These are phyloP conservation scores for Arthroderma sp. DNA, from an alignment of 2,329 filamentous ascomycete species.

Conservation along the genomic window DNA sequence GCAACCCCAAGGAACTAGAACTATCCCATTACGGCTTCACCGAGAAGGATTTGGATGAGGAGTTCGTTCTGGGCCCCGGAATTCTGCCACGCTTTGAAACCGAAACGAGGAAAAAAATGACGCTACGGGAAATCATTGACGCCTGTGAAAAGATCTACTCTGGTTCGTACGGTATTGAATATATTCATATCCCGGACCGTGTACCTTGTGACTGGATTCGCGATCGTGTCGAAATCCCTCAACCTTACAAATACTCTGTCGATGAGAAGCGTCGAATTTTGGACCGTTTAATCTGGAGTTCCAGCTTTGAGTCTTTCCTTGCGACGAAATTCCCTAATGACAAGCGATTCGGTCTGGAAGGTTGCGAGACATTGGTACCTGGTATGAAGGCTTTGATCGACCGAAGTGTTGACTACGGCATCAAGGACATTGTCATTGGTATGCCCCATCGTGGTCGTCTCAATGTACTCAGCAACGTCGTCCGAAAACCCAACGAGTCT, in stretches of 20 bases:
- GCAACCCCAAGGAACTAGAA: slow-evolving; percentile 81
- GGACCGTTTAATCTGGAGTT: slow-evolving; percentile 96
- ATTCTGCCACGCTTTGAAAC: slow-evolving; percentile 90
- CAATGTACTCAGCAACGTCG: slow-evolving; percentile 95
- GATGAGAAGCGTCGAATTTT: slow-evolving; percentile 97
- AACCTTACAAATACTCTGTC: slow-evolving; percentile 92
- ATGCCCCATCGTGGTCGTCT: slow-evolving; percentile 99
- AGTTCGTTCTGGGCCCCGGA: slow-evolving; percentile 84
- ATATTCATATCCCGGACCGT: slow-evolving; percentile 96
- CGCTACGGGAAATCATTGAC: slow-evolving; percentile 79
- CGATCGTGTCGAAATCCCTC: slow-evolving; percentile 83
- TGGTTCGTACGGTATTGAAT: slow-evolving; percentile 93
- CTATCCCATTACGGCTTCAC: slow-evolving; percentile 92
- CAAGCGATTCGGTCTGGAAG: slow-evolving; percentile 97
- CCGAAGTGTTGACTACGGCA: slow-evolving; percentile 92
- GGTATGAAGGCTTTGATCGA: slow-evolving; percentile 99
- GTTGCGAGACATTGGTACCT: slow-evolving; percentile 89
- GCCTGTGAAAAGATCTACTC: slow-evolving; percentile 94
- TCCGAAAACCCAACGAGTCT: slow-evolving; percentile 97
- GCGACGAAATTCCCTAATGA: slow-evolving; percentile 98
- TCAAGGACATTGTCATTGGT: slow-evolving; percentile 98
- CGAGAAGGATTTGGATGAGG: slow-evolving; percentile 82
- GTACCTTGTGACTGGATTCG: slow-evolving; percentile 98
- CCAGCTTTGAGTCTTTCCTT: slow-evolving; percentile 90
- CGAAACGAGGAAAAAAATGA: slow-evolving; percentile 87